A percentile compares a stretch with the other conserved stretches of the same genome.
Conservation (phyloP, 371 early-diverging fungal genomes). For the Rhizomucor pusillus region DNA sequence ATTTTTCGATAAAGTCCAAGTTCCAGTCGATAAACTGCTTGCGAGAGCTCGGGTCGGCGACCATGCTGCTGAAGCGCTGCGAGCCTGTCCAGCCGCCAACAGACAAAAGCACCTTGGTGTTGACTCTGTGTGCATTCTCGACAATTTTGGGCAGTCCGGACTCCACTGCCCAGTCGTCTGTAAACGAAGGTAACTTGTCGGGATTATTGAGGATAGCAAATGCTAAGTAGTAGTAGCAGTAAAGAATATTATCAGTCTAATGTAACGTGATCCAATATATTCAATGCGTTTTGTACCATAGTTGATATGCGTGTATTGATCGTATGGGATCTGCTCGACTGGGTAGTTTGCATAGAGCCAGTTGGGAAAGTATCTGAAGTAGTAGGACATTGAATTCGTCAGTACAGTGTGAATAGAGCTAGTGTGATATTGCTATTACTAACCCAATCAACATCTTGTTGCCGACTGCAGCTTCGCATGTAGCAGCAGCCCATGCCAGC, state of each 20-base stretch:
- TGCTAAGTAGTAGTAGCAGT: constrained; percentile 27
- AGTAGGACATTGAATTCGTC: constrained; percentile 7
- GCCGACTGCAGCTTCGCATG: constrained; percentile 18
- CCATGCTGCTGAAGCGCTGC: constrained; percentile 59
- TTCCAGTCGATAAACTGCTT: constrained; percentile 59
- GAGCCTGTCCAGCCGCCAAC: constrained; percentile 85
- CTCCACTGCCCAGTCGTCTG: constrained; percentile 48
- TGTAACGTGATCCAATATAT: no score
- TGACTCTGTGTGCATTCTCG: constrained; percentile 45
- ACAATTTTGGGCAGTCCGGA: constrained; percentile 42
- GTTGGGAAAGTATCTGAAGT: constrained; percentile 51
- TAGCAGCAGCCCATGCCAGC: constrained; percentile 22
- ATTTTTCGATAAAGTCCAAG: constrained; percentile 39
- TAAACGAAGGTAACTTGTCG: constrained; percentile 38
- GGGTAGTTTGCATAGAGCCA: constrained; percentile 58
- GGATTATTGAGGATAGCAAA: constrained; percentile 37
- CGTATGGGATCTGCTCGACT: constrained; percentile 37
- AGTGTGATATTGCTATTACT: background rate
- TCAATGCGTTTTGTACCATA: constrained; percentile 41
- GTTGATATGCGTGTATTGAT: constrained; percentile 63
- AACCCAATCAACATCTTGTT: constrained; percentile 38
- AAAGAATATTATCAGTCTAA: no score
- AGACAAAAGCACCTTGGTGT: constrained; percentile 67
- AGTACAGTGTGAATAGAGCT: no score
- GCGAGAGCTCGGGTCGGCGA: constrained; percentile 34